Base-by-base conservation (phyloP, 768 basidiomycete species). In the Amanita phalloides region DNA sequence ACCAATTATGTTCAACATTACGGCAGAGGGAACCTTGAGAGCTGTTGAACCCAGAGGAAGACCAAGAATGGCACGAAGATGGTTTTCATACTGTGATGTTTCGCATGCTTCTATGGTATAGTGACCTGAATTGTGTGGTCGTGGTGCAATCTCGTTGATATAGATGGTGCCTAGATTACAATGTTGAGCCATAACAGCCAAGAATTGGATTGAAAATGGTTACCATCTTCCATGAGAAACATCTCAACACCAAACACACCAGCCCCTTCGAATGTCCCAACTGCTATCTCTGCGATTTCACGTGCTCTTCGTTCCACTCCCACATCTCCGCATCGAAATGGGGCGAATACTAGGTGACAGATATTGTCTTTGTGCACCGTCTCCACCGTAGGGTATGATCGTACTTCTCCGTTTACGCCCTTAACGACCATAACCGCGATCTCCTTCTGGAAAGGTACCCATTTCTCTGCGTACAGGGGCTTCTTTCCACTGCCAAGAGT, bases 201-300 rank as follows among this genome's bases (percentile, higher is more conserved):
- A 28, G 28, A 45, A 17, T 44, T 9, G 33, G 26, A 48, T 17
- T 11, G 33, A 33, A 10, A 33, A 13, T 44, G 41, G 23, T n/a
- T 11, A 91, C 95, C 93, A 61, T 94, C 79, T 26, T 75, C 69
- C 78, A 95, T 77, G 38, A 97, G 71, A 70, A 99, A 99, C 92
- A 98, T 91, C 66, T 99, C 96, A 1, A 99, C 94, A 1, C 94
- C 96, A 68, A 96, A 98, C 23, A 97, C 79, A 9, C 96, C 96
- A 7, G 93, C 94, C 3, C 94, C 95, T 14, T 79, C 67, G 35
- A 98, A 77, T 6, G 83, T 80, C 54, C 69, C 77, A 21, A 97
- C 77, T 0, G 94, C 91, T 33, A 73, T 69, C 66, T 94, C 90
- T 0, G 95, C 96, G 30, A 94, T 68, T 3, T 62, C 60, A 53